These are phyloP conservation scores for Chloris gayana DNA, from an alignment of 176 grass and related monocot genomes.

Conservation along the genomic window DNA sequence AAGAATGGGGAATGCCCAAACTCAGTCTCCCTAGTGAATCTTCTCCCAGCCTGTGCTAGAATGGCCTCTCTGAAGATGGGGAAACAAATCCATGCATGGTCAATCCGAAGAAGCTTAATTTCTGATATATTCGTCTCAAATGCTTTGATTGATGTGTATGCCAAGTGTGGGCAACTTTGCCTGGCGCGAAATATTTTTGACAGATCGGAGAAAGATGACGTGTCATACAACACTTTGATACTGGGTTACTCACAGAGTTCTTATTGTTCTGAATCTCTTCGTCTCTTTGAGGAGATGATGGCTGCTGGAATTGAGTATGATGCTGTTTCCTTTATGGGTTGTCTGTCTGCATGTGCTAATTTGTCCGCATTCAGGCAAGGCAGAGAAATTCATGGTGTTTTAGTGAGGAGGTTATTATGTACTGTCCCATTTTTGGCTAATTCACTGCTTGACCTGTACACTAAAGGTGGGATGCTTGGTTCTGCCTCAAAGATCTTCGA, in stretches of 20 bases:
- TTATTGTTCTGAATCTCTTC: conserved; percentile 59
- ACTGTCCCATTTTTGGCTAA: conserved; percentile 66
- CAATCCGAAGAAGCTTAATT: conserved; percentile 46
- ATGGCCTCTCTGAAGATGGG: conserved; percentile 64
- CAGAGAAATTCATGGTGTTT: conserved; percentile 80
- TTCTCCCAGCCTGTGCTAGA: conserved; percentile 86
- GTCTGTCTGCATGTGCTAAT: conserved; percentile 72
- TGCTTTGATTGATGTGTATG: conserved; percentile 91
- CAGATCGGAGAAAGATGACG: conserved; percentile 67
- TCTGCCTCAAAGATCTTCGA: conserved; percentile 68
- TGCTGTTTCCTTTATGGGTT: conserved; percentile 76
- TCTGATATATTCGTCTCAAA: conserved; percentile 79
- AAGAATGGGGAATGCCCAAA: conserved; percentile 61
- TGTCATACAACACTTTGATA: conserved; percentile 91
- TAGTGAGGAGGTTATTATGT: conserved; percentile 57
- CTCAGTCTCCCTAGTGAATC: conserved; percentile 66
- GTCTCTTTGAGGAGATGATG: conserved; percentile 75
- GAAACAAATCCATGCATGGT: conserved; percentile 83
- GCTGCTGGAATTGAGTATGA: conserved; percentile 63
- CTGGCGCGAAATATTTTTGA: conserved; percentile 63
- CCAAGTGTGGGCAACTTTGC: conserved; percentile 68
- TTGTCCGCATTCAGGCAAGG: conserved; percentile 75
- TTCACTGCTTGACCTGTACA: conserved; percentile 69
- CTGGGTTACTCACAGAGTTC: conserved; percentile 70
- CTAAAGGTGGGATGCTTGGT: conserved; percentile 77